Base-by-base conservation (phyloP, 768 basidiomycete species). In the Dioszegia crocea region DNA sequence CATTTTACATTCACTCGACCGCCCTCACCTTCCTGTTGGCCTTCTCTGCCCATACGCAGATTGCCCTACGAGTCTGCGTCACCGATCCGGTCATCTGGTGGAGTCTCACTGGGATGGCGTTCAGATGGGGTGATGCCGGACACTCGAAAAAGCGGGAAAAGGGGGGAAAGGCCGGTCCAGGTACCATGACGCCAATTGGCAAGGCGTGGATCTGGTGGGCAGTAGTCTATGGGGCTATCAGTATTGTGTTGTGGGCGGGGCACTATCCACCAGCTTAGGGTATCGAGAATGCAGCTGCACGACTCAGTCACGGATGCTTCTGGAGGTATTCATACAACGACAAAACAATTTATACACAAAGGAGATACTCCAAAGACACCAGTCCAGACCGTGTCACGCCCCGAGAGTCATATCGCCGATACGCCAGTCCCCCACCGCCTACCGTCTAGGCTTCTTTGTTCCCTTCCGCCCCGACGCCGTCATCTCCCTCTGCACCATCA, bases 241-340 rank as follows among this genome's bases (percentile, higher is more conserved):
- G 85, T 11, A 74, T 86, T 19, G 81, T 90, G 3, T 79, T 94
- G 0, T 98, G 91, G 92, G 82, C 81, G 1, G 82, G 83, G 2
- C 93, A 92, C 71, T 81, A 94, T 29, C 94, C 94, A 0, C 94
- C 94, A n/a, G 94, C 93, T 0, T 94, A 33, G 33, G 49, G 57
- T 31, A 8, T 5, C 2, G 19, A 56, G 10, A n/a, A n/a, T n/a
- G n/a, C n/a, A n/a, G n/a, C n/a, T n/a, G n/a, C n/a, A n/a, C n/a
- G n/a, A n/a, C n/a, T n/a, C n/a, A n/a, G n/a, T n/a, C n/a, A n/a
- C n/a, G n/a, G n/a, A n/a, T n/a, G n/a, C n/a, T n/a, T n/a, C n/a
- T n/a, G n/a, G n/a, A n/a, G n/a, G n/a, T n/a, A n/a, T n/a, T n/a
- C n/a, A 19, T 51, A 39, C 49, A 51, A 38, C 49, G 9, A 38